phyloP scores from a whole-genome alignment of 2,329 filamentous ascomycete genomes.

The Fusarium austroafricanum region DNA sequence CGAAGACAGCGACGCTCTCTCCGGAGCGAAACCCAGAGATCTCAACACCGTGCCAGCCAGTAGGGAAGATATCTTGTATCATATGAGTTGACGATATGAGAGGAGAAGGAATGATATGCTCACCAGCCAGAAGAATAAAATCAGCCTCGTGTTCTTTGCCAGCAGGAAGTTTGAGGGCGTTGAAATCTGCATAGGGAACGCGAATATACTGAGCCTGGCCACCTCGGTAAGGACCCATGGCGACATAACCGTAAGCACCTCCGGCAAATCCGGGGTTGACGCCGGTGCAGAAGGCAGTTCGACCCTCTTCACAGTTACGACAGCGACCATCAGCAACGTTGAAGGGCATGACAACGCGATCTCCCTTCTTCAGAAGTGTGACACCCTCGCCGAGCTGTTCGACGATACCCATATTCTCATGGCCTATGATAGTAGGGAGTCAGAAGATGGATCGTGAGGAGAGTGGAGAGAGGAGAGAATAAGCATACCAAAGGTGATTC shows the following conservation, averaged over 20 bases:
- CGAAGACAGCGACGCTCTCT: slow-evolving; percentile 73
- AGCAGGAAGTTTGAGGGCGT: slow-evolving; percentile 69
- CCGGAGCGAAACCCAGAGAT: slow-evolving; percentile 70
- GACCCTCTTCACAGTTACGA: slow-evolving; percentile 72
- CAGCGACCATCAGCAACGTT: slow-evolving; percentile 73
- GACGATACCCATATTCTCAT: slow-evolving; percentile 71
- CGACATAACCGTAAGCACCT: slow-evolving; percentile 64
- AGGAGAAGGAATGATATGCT: slow-evolving; percentile 13
- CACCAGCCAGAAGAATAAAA: slow-evolving; percentile 62
- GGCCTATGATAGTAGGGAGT: slow-evolving; percentile 46
- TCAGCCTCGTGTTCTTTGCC: slow-evolving; percentile 72
- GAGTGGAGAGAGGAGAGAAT: too few relatives aligned
- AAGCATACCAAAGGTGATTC: slow-evolving; percentile 66
- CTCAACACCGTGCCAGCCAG: slow-evolving; percentile 66
- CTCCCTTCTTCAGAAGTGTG: slow-evolving; percentile 70
- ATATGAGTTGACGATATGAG: slow-evolving; percentile 52
- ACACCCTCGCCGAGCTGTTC: slow-evolving; percentile 68
- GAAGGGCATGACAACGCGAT: slow-evolving; percentile 73
- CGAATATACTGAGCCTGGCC: slow-evolving; percentile 73
- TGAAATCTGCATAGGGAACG: slow-evolving; percentile 75
- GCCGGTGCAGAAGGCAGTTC: slow-evolving; percentile 73
- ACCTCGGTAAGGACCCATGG: slow-evolving; percentile 65
- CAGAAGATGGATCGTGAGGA: too few relatives aligned
- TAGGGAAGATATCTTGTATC: slow-evolving; percentile 50
- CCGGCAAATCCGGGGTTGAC: slow-evolving; percentile 54